A percentile compares a stretch with the other conserved stretches of the same genome.
phyloP scores from a whole-genome alignment of 164 flowering plant genomes.

The Dillenia suffruticosa region DNA sequence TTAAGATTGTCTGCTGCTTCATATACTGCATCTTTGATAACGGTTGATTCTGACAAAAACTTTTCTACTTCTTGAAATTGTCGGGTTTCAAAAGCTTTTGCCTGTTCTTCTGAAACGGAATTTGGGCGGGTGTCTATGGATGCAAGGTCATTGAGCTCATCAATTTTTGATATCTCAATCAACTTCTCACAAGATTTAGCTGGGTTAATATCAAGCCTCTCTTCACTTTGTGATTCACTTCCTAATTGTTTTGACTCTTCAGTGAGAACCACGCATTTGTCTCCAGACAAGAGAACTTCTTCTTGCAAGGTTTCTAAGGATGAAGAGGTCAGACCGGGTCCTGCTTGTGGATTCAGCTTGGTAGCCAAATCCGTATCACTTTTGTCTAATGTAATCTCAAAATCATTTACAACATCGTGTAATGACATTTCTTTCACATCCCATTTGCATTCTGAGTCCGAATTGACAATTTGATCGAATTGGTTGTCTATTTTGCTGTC shows the following conservation, averaged over 20 bases:
- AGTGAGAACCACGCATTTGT: conserved; percentile 11
- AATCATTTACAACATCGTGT: no score
- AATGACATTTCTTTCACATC: no score
- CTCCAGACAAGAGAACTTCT: conserved; percentile 19
- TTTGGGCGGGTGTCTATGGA: conserved; percentile 5
- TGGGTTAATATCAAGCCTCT: conserved; percentile 1
- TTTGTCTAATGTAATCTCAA: no score
- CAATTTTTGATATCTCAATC: conserved; percentile 10
- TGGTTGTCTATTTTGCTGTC: no score
- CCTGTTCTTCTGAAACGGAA: conserved; percentile 8
- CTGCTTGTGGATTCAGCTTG: conserved; percentile 8
- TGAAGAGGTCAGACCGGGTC: conserved; percentile 7
- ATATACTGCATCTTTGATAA: not conserved
- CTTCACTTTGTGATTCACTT: conserved; percentile 16
- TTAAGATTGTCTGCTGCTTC: conserved; percentile 12
- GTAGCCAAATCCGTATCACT: not conserved
- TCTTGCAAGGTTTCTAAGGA: conserved; percentile 12
- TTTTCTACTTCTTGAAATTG: conserved; percentile 7
- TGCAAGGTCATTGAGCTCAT: conserved; percentile 2
- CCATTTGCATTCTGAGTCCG: no score
- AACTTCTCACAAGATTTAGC: conserved; percentile 6
- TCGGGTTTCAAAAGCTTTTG: conserved; percentile 5
- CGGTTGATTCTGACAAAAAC: conserved; percentile 7
- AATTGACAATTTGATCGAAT: no score
- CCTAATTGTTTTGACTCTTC: conserved; percentile 15